Base-by-base conservation (phyloP, 2,329 filamentous ascomycete species). In the Teratosphaeria viscida region DNA sequence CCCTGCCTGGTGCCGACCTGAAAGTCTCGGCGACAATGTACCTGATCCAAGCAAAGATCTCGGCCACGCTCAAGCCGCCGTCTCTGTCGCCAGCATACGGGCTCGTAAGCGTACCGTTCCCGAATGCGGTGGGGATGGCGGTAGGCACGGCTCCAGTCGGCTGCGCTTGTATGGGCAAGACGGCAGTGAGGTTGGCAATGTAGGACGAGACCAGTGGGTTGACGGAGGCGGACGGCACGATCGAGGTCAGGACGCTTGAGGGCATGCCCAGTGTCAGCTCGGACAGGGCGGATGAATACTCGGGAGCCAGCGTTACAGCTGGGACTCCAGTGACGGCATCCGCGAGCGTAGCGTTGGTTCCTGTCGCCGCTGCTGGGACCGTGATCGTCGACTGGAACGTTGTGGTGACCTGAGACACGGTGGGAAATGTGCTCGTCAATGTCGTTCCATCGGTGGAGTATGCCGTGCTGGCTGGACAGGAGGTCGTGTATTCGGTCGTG, bases 31-130 rank as follows among this genome's bases (percentile, higher is more conserved):
- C 23, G 1, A 49, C 5, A 6, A 49, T 49, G 10, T 49, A 49
- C 43, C 43, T 49, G 43, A 67, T 63, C 66, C 66, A 67, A 23
- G 63, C 63, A 16, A 68, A 59, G 54, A 64, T 58, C 32, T 67
- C 52, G 52, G 60, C 43, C 12, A 68, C 57, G 10, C 58, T 65
- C 58, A 65, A 58, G 37, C 63, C 64, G 6, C 53, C 53, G 16
- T 54, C 1, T 5, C 14, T 16, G 3, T n/a, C n/a, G 7, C 53
- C 53, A 11, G 53, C 12, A 19, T 61, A 26, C 26, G 57, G 53
- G 1, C 58, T 59, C 14, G 35, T 53, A 19, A 54, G 39, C 2
- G 63, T 60, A 16, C 59, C 64, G 37, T 61, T 62, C 19, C 57
- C 34, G 58, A 59, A 59, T 49, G 59, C 57, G 53, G 57, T 60